Percentiles rank a stretch among this genome's conserved stretches.
Conservation (phyloP, 2,329 filamentous ascomycete species). For the Penicillium hesseltinei region DNA sequence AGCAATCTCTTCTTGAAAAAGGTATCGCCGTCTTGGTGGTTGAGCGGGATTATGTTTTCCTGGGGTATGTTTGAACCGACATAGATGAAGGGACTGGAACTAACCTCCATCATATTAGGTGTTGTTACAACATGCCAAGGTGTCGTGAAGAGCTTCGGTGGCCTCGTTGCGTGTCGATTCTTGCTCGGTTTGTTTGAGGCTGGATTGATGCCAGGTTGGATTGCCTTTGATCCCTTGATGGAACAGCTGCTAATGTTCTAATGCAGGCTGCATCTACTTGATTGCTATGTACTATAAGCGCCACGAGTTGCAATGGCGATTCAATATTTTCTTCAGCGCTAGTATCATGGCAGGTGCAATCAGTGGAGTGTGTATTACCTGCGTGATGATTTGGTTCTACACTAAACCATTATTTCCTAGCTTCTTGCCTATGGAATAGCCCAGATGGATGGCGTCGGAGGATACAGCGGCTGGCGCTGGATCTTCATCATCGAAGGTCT, state of each 20-base stretch:
- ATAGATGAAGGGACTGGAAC: neutral
- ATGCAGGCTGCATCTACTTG: slow-evolving; percentile 32
- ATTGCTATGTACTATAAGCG: slow-evolving; percentile 42
- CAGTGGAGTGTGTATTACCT: slow-evolving; percentile 31
- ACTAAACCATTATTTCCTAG: slow-evolving; percentile 10
- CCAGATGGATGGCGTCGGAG: slow-evolving; percentile 41
- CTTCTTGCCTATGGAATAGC: slow-evolving; percentile 45
- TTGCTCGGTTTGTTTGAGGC: slow-evolving; percentile 40
- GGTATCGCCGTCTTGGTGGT: slow-evolving; percentile 42
- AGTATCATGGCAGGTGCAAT: slow-evolving; percentile 43
- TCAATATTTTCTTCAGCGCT: slow-evolving; percentile 36
- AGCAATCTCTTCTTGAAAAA: slow-evolving; percentile 49
- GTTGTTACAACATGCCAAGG: slow-evolving; percentile 46
- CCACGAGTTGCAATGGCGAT: slow-evolving; percentile 41
- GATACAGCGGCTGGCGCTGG: slow-evolving; percentile 47
- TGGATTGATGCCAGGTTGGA: slow-evolving; percentile 39
- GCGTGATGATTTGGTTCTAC: neutral
- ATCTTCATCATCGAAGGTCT: slow-evolving; percentile 53
- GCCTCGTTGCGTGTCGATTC: slow-evolving; percentile 38
- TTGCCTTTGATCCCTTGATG: neutral
- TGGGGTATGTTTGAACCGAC: slow-evolving; percentile 34
- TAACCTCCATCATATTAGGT: slow-evolving; percentile 24
- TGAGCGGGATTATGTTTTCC: slow-evolving; percentile 44
- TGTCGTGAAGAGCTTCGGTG: slow-evolving; percentile 40
- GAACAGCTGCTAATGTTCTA: neutral